Conservation (phyloP, 805 yeast genomes). For the Limtongia smithiae region DNA sequence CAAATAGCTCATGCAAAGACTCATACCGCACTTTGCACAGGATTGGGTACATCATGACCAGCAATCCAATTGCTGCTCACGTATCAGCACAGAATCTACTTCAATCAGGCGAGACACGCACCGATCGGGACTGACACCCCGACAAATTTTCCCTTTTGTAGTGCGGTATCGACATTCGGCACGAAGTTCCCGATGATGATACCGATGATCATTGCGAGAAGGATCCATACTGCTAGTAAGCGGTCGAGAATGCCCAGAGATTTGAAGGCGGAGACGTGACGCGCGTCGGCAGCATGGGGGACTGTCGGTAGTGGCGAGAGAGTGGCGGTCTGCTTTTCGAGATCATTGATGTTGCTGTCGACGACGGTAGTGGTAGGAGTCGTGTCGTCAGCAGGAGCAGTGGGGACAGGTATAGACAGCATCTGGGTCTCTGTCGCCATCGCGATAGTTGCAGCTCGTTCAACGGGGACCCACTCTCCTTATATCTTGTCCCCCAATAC, state of each 20-base stretch:
- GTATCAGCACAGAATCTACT: too few species aligned
- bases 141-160: slow-evolving; percentile 26
- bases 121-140: slow-evolving; percentile 33
- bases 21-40: slow-evolving; percentile 54
- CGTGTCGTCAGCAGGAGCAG: too few species aligned
- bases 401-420: too few species aligned
- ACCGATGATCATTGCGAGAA: slow-evolving; percentile 32
- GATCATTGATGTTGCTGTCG: too few species aligned
- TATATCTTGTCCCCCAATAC: too few species aligned
- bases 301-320: too few species aligned
- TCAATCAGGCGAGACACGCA: neutral
- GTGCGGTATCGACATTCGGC: slow-evolving; percentile 23
- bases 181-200: slow-evolving; percentile 32
- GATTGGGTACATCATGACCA: slow-evolving; percentile 57
- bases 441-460: too few species aligned
- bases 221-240: slow-evolving; percentile 31
- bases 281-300: too few species aligned
- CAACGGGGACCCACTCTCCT: too few species aligned
- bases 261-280: slow-evolving; percentile 14
- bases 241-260: slow-evolving; percentile 25
- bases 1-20: slow-evolving; percentile 36
- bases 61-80: slow-evolving; percentile 43
- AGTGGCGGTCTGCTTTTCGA: too few species aligned
- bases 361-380: too few species aligned
- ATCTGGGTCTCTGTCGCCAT: too few species aligned